Conservation (phyloP, 2,329 filamentous ascomycete genomes). For the Fusarium sp. region DNA sequence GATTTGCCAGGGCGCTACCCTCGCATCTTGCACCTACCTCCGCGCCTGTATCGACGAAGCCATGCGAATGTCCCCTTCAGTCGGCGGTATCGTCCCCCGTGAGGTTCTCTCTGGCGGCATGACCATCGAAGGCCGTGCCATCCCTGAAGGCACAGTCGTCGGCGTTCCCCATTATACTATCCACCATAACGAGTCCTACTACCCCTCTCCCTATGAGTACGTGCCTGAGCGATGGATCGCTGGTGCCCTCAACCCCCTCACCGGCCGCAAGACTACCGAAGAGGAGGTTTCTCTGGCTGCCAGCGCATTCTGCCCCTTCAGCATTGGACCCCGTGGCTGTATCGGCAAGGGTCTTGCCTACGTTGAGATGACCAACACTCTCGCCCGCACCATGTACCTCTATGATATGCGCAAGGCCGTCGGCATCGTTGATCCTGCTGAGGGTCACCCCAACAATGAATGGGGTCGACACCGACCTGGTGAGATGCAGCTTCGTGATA, state of each 20-base stretch:
- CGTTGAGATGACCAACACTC: conserved; percentile 71
- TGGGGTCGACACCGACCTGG: conserved; percentile 64
- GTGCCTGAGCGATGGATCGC: conserved; percentile 73
- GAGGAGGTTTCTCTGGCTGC: conserved; percentile 67
- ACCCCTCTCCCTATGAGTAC: conserved; percentile 67
- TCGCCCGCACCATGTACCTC: conserved; percentile 69
- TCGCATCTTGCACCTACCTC: conserved; percentile 67
- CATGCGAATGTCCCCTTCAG: conserved; percentile 71
- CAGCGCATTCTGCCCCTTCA: conserved; percentile 80
- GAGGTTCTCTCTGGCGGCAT: conserved; percentile 67
- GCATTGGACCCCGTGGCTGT: conserved; percentile 75
- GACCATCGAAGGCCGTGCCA: conserved; percentile 61
- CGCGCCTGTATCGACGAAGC: conserved; percentile 73
- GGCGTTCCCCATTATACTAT: conserved; percentile 75
- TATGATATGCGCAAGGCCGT: conserved; percentile 68
- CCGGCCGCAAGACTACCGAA: conserved; percentile 56
- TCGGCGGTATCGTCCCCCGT: conserved; percentile 69
- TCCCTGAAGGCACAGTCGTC: conserved; percentile 71
- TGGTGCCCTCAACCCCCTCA: conserved; percentile 55
- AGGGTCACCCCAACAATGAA: conserved; percentile 61
- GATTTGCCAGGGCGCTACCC: conserved; percentile 62
- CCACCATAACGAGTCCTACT: conserved; percentile 74
- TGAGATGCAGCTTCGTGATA: conserved; percentile 78
- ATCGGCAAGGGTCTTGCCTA: conserved; percentile 78
- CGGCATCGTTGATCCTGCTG: conserved; percentile 62